Evolutionary conservation across 345 rosid genomes (phyloP).

Genomic region (Mallotus nudiflorus): DNA sequence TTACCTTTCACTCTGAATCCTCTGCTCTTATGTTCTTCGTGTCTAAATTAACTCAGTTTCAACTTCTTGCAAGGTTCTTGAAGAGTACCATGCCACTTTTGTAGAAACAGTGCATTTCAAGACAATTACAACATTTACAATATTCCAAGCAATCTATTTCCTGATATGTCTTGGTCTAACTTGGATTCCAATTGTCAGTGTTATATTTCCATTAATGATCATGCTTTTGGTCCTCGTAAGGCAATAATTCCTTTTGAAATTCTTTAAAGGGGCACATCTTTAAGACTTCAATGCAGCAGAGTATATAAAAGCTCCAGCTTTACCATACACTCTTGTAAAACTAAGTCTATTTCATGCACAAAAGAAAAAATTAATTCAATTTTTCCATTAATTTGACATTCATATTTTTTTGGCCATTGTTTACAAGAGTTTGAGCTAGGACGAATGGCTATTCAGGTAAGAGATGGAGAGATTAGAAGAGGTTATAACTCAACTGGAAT

Average conservation of each 20-base stretch:
- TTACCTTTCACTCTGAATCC: not conserved
- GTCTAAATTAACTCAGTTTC: not conserved
- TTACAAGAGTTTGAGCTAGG: constrained; percentile 29
- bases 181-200: constrained; percentile 34
- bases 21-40: not conserved
- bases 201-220: constrained; percentile 39
- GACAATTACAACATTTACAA: constrained; percentile 26
- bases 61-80: constrained; percentile 26
- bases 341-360: not conserved
- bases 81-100: constrained; percentile 33
- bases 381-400: not conserved
- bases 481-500: constrained; percentile 44
- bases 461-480: constrained; percentile 37
- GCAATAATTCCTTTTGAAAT: constrained; percentile 32
- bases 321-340: constrained; percentile 30
- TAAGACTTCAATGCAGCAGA: constrained; percentile 35
- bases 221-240: constrained; percentile 35
- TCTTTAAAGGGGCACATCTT: constrained; percentile 34
- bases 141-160: constrained; percentile 29
- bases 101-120: constrained; percentile 37
- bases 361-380: not conserved
- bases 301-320: constrained; percentile 35
- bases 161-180: constrained; percentile 33
- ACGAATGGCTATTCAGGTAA: constrained; percentile 16
- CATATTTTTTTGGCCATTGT: not conserved